Evolutionary conservation across 2,329 filamentous ascomycete species (phyloP), one percentile per base, ranked within the genome.

Genomic region (Neonectria faginata): DNA sequence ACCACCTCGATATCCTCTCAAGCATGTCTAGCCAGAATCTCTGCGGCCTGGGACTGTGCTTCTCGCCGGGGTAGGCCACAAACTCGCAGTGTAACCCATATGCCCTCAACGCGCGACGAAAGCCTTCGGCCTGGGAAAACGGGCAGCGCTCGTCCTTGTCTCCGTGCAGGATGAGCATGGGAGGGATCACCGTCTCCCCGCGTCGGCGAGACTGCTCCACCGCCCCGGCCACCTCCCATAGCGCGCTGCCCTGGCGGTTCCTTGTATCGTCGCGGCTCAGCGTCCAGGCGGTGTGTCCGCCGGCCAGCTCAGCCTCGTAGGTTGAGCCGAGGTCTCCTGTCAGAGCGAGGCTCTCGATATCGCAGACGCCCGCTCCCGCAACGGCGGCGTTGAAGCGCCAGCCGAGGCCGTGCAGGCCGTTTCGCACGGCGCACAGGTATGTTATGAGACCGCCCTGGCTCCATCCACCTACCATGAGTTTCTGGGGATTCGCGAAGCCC

Each of bases 361-460:
- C 79, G 2, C 68, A 75, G 5, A 80, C 67, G 0, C 80, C 80
- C 1, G 77, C 78, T 1, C 79, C 77, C 0, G 78, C 74, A 0
- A 82, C 75, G 1, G 71, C 70, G 5, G 76, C 79, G 9, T 70
- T 67, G 68, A 80, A 81, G 3, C 69, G 67, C 79, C 80, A 82
- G 2, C 72, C 78, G 0, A 70, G 66, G 1, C 61, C 69, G 56
- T 77, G 72, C 1, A 70, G 61, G 5, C 77, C 78, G 59, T 81
- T 80, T 14, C 79, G 75, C 2, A 78, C 77, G 25, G 72, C 70
- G 29, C 72, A 73, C 1, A 82, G 72, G 64, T 79, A 81, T 2
- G 76, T 71, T 0, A 82, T 65, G 14, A 77, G 78, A 2, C 80
- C 80, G 10, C 80, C 80, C 64, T 81, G 78, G 22, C 74, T 76